Percentiles rank a stretch among this genome's conserved stretches.
These are phyloP conservation scores for Volvox reticuliferus DNA, from an alignment of 139 green algal species.

Conservation along the genomic window DNA sequence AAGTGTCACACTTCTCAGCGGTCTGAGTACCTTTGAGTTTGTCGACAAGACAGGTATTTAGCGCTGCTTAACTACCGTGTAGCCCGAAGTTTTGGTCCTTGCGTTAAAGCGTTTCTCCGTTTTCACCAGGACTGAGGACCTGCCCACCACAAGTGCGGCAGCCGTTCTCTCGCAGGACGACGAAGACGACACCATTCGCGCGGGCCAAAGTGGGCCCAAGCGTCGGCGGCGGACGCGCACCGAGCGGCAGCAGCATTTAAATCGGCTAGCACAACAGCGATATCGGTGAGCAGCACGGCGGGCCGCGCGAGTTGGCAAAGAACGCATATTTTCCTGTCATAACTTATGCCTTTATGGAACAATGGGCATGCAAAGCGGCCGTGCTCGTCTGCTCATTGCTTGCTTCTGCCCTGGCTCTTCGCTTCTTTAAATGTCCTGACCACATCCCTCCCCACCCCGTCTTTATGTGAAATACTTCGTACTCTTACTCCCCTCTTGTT, in stretches of 20 bases:
- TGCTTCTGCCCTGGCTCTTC: too few species aligned
- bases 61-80: too few species aligned
- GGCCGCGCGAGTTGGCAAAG: too few species aligned
- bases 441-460: background rate
- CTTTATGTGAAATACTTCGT: too few species aligned
- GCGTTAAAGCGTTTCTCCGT: background rate
- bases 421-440: too few species aligned
- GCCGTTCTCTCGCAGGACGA: slow-evolving; percentile 10
- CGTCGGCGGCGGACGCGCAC: slow-evolving; percentile 55
- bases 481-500: too few species aligned
- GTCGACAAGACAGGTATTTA: background rate
- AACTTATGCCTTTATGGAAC: too few species aligned
- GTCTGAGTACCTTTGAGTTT: background rate
- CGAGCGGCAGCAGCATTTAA: slow-evolving; percentile 65
- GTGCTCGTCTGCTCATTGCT: too few species aligned
- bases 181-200: background rate
- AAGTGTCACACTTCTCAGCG: background rate
- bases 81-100: background rate
- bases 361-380: too few species aligned
- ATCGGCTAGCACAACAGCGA: slow-evolving; percentile 63
- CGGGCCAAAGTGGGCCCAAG: slow-evolving; percentile 35
- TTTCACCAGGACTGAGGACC: slow-evolving; percentile 1
- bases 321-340: too few species aligned
- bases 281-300: slow-evolving; percentile 48
- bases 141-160: background rate